These are phyloP conservation scores for Dactylellina parvicollis DNA, from an alignment of 2,329 filamentous ascomycete genomes.

Conservation along the genomic window DNA sequence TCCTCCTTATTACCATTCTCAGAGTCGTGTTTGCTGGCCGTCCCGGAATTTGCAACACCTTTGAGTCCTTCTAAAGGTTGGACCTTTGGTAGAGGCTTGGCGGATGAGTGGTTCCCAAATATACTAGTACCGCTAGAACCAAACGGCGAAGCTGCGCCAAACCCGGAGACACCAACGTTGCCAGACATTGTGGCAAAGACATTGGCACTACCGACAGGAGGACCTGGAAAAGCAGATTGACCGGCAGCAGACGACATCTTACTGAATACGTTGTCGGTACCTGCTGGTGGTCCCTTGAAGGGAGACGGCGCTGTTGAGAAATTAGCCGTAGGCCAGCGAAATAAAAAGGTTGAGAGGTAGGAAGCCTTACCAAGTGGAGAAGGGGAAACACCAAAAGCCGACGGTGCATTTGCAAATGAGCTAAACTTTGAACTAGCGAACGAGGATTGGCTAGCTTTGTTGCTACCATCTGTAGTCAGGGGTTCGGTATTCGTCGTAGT, in stretches of 20 bases:
- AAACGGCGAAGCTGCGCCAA: conserved; percentile 38
- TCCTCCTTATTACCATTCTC: conserved; percentile 26
- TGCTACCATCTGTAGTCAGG: not conserved
- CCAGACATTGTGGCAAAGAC: conserved; percentile 51
- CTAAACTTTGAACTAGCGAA: conserved; percentile 41
- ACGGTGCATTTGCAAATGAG: conserved; percentile 31
- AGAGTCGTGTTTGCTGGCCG: conserved; percentile 19
- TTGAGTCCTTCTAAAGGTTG: conserved; percentile 44
- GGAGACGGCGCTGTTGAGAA: conserved; percentile 28
- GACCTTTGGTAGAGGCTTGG: conserved; percentile 39
- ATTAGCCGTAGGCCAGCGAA: not conserved
- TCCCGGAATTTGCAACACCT: conserved; percentile 9
- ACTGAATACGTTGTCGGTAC: conserved; percentile 42
- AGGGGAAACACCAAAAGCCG: conserved; percentile 39
- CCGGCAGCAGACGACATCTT: conserved; percentile 34
- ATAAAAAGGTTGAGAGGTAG: not conserved
- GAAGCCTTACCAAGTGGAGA: conserved; percentile 23
- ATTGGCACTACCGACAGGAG: conserved; percentile 29
- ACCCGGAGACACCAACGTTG: conserved; percentile 9
- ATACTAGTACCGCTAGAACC: conserved; percentile 34
- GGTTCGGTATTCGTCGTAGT: conserved; percentile 2
- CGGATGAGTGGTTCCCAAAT: conserved; percentile 21
- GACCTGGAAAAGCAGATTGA: conserved; percentile 22
- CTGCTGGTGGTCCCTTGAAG: conserved; percentile 37
- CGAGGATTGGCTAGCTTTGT: not conserved